Conservation (phyloP, 768 basidiomycete species). For the Paxillus rubicundulus region DNA sequence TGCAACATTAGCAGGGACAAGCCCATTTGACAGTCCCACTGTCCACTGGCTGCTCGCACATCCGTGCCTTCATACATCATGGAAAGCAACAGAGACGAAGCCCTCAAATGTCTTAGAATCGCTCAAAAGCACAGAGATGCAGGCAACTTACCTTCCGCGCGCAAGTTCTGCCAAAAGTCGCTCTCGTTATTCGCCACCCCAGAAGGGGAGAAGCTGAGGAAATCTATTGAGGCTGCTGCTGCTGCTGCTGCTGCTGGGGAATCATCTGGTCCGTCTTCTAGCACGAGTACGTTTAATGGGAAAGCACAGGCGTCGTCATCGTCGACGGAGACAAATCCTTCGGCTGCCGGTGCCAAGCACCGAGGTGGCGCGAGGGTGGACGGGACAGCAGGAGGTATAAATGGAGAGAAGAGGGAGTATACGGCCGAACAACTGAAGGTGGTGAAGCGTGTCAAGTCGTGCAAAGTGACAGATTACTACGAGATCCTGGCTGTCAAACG, state of each 20-base stretch:
- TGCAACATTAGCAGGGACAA: slow-evolving; percentile 2
- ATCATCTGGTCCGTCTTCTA: slow-evolving; percentile 41
- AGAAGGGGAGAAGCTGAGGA: slow-evolving; percentile 67
- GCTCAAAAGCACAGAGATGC: slow-evolving; percentile 72
- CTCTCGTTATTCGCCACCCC: slow-evolving; percentile 77
- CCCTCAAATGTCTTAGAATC: slow-evolving; percentile 74
- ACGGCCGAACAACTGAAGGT: slow-evolving; percentile 79
- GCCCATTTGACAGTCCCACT: slow-evolving; percentile 2
- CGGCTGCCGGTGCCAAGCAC: slow-evolving; percentile 69
- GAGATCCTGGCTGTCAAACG: slow-evolving; percentile 80
- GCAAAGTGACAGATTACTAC: slow-evolving; percentile 90
- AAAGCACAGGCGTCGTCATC: slow-evolving; percentile 46
- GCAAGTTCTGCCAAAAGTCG: slow-evolving; percentile 89
- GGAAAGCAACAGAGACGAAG: slow-evolving; percentile 92
- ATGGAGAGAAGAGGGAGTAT: slow-evolving; percentile 79
- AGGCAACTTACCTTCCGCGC: slow-evolving; percentile 72
- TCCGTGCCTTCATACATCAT: slow-evolving; percentile 34
- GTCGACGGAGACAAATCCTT: slow-evolving; percentile 66
- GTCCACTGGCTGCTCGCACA: slow-evolving; percentile 10
- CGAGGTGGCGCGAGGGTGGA: slow-evolving; percentile 43
- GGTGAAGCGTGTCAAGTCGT: slow-evolving; percentile 81
- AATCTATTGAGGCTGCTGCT: slow-evolving; percentile 50
- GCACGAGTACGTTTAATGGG: slow-evolving; percentile 30
- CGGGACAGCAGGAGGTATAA: slow-evolving; percentile 60
- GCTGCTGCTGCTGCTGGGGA: slow-evolving; percentile 36